Conservation (phyloP, 192 early-diverging fungal genomes). For the Backusella sp. region DNA sequence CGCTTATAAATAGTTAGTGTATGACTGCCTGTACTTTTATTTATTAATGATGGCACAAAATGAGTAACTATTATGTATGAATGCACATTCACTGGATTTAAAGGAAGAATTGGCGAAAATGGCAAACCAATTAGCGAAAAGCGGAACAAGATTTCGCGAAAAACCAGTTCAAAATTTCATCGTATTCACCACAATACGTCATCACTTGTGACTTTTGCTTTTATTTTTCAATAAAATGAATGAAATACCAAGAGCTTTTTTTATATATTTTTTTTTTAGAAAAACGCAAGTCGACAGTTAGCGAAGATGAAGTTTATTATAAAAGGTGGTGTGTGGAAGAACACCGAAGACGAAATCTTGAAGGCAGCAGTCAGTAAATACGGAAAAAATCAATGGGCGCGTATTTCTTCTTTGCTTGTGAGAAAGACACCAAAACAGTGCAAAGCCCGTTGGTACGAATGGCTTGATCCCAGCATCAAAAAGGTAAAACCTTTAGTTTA, state of each 20-base stretch:
- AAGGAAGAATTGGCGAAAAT: too few species aligned
- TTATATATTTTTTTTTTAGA: background rate
- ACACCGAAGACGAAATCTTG: conserved; percentile 98
- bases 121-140: too few species aligned
- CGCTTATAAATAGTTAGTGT: too few species aligned
- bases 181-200: background rate
- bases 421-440: conserved; percentile 98
- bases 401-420: conserved; percentile 93
- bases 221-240: background rate
- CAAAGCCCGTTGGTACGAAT: conserved; percentile 99
- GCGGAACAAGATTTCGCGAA: too few species aligned
- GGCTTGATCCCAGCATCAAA: conserved; percentile 98
- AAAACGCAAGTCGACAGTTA: background rate
- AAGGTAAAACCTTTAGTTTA: conserved; percentile 52
- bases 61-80: too few species aligned
- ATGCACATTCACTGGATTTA: too few species aligned
- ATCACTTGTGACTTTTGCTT: background rate
- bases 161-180: background rate
- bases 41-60: too few species aligned
- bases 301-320: conserved; percentile 50
- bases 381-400: conserved; percentile 99
- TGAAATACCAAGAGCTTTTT: background rate
- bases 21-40: too few species aligned
- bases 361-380: conserved; percentile 98
- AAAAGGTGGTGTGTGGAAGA: conserved; percentile 98